A percentile compares a stretch with the other conserved stretches of the same genome.
phyloP scores from a whole-genome alignment of 2,329 filamentous ascomycete genomes.

The Mycogone perniciosa region DNA sequence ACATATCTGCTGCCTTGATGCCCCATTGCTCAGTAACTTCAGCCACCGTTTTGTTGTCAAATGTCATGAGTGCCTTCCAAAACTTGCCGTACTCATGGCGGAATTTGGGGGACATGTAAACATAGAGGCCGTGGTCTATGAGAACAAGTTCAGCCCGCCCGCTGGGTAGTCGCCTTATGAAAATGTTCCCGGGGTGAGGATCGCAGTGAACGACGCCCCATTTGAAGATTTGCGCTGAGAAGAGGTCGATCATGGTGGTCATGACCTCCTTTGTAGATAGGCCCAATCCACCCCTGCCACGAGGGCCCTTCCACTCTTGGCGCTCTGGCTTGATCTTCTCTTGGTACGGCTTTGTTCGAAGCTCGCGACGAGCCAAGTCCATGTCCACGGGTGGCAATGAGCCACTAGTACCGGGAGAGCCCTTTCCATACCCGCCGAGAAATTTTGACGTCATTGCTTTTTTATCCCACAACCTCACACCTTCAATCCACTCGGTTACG shows the following conservation, averaged over 20 bases:
- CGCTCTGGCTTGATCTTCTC: conserved; percentile 73
- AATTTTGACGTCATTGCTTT: conserved; percentile 69
- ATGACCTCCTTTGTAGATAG: conserved; percentile 80
- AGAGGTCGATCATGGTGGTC: conserved; percentile 93
- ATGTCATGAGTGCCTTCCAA: conserved; percentile 90
- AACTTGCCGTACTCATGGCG: conserved; percentile 80
- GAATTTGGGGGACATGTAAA: conserved; percentile 79
- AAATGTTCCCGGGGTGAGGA: conserved; percentile 95
- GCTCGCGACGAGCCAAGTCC: conserved; percentile 37
- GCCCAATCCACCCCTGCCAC: conserved; percentile 73
- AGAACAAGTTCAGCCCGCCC: conserved; percentile 87
- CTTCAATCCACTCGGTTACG: conserved; percentile 97
- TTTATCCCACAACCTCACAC: conserved; percentile 88
- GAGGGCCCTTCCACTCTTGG: conserved; percentile 66
- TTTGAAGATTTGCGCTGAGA: conserved; percentile 96
- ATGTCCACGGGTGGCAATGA: conserved; percentile 49
- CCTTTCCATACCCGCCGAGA: conserved; percentile 68
- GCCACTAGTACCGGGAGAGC: conserved; percentile 70
- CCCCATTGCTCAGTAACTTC: conserved; percentile 77
- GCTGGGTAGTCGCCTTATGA: conserved; percentile 76
- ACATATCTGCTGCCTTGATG: conserved; percentile 80
- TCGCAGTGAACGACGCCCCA: conserved; percentile 96
- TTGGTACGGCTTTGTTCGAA: conserved; percentile 45
- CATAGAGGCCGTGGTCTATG: conserved; percentile 95
- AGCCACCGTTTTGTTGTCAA: conserved; percentile 76